phyloP scores from a whole-genome alignment of 345 rosid genomes.

The Microcos paniculata region DNA sequence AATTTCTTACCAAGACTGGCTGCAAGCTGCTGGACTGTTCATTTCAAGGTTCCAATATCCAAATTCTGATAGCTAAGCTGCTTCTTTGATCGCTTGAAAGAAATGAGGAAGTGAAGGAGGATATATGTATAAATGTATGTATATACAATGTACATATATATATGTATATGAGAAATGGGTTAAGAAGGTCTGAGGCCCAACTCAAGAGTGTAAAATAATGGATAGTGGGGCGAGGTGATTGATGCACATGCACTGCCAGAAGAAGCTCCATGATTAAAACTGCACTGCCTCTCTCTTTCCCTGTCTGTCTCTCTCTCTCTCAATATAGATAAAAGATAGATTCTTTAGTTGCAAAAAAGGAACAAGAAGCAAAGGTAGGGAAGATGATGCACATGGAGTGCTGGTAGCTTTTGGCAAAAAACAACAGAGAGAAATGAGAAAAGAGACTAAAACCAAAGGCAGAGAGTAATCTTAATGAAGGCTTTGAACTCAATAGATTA shows the following conservation, averaged over 20 bases:
- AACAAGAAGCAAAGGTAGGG: conserved; percentile 33
- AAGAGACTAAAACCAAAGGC: conserved; percentile 9
- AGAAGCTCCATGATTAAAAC: conserved; percentile 51
- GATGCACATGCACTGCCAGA: conserved; percentile 62
- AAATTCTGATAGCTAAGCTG: not conserved
- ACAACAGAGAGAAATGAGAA: not conserved
- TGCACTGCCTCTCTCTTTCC: conserved; percentile 31
- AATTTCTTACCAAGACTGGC: conserved; percentile 43
- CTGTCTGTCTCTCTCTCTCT: conserved; percentile 18
- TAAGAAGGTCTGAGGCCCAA: not conserved
- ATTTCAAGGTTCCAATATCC: conserved; percentile 16
- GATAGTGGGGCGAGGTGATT: conserved; percentile 41
- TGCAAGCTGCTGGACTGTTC: conserved; percentile 38
- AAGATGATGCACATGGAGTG: conserved; percentile 65
- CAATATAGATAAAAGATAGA: conserved; percentile 28
- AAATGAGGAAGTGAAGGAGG: not conserved
- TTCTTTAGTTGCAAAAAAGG: conserved; percentile 33
- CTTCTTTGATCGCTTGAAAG: not conserved
- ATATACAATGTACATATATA: not conserved
- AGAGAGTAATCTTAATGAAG: not conserved
- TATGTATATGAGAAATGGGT: not conserved
- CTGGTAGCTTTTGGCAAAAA: conserved; percentile 21
- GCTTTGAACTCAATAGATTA: conserved; percentile 15
- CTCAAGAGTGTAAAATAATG: conserved; percentile 39
- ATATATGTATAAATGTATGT: not conserved